Conservation (phyloP, 2,329 filamentous ascomycete species). For the Cladosporium sp. region DNA sequence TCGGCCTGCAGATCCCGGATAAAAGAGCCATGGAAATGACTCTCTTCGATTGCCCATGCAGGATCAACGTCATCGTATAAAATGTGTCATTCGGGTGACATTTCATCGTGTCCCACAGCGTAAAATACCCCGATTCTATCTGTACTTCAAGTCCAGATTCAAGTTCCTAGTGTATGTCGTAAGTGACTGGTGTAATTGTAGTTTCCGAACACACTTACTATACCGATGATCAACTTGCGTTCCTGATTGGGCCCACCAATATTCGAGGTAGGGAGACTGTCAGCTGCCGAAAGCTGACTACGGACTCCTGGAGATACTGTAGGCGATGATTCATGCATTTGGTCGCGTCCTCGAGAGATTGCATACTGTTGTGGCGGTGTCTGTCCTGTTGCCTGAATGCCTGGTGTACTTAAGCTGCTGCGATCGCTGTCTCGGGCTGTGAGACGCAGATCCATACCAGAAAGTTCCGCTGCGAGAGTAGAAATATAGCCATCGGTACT, state of each 20-base stretch:
- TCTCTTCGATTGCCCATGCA: no score
- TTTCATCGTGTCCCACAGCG: background rate
- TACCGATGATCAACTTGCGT: background rate
- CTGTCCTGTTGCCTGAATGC: background rate
- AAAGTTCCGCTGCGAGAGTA: background rate
- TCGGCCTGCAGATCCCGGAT: no score
- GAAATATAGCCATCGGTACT: no score
- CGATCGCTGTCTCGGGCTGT: background rate
- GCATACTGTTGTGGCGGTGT: background rate
- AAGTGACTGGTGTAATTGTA: background rate
- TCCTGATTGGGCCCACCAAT: background rate
- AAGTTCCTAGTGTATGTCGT: background rate
- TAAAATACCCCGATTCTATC: background rate
- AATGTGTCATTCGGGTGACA: background rate
- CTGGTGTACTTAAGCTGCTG: background rate
- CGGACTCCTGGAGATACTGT: background rate
- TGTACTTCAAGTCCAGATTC: no score
- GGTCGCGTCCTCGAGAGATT: background rate
- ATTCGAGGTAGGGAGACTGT: background rate
- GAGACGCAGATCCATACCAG: background rate
- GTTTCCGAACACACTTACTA: background rate
- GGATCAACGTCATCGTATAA: background rate
- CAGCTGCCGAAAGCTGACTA: background rate
- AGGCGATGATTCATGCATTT: background rate
- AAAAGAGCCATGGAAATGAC: no score